These are phyloP conservation scores for Leccinum pachyderme DNA, from an alignment of 1,284 basidiomycete species.

Conservation along the genomic window DNA sequence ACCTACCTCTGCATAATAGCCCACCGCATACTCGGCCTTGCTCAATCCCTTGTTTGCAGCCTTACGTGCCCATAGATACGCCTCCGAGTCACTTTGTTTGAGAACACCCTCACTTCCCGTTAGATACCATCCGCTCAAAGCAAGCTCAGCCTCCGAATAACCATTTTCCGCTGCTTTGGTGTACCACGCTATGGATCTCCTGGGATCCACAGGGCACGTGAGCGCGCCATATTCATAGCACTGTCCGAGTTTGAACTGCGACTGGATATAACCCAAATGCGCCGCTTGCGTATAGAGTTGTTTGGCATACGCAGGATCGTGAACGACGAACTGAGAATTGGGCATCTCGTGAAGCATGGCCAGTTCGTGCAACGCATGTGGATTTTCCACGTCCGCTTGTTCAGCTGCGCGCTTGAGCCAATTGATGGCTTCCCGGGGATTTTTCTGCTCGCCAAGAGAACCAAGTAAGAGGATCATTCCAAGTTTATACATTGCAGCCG, in stretches of 20 bases:
- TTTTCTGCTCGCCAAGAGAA: slow-evolving; percentile 79
- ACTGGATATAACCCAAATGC: slow-evolving; percentile 90
- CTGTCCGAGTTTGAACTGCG: slow-evolving; percentile 93
- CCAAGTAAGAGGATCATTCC: slow-evolving; percentile 94
- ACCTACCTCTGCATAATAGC: slow-evolving; percentile 96
- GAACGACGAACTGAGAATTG: slow-evolving; percentile 61
- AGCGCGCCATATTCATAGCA: slow-evolving; percentile 93
- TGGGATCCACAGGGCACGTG: slow-evolving; percentile 90
- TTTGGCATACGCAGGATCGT: slow-evolving; percentile 81
- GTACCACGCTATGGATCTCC: slow-evolving; percentile 96
- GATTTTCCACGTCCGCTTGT: slow-evolving; percentile 98
- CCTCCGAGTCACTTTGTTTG: slow-evolving; percentile 97
- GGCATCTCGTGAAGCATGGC: slow-evolving; percentile 86
- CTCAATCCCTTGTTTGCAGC: slow-evolving; percentile 91
- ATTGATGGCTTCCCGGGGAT: slow-evolving; percentile 87
- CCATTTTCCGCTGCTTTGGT: slow-evolving; percentile 97
- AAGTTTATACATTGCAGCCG: slow-evolving; percentile 98
- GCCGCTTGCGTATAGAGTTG: slow-evolving; percentile 91
- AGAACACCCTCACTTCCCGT: slow-evolving; percentile 93
- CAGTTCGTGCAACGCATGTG: slow-evolving; percentile 97
- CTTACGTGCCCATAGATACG: slow-evolving; percentile 93
- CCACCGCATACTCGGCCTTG: slow-evolving; percentile 96
- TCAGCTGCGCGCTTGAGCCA: slow-evolving; percentile 96
- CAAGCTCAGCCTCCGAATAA: slow-evolving; percentile 91
- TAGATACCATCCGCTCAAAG: slow-evolving; percentile 96